A percentile compares a stretch with the other conserved stretches of the same genome.
Conservation (phyloP, 768 basidiomycete genomes). For the Lactarius akahatsu region DNA sequence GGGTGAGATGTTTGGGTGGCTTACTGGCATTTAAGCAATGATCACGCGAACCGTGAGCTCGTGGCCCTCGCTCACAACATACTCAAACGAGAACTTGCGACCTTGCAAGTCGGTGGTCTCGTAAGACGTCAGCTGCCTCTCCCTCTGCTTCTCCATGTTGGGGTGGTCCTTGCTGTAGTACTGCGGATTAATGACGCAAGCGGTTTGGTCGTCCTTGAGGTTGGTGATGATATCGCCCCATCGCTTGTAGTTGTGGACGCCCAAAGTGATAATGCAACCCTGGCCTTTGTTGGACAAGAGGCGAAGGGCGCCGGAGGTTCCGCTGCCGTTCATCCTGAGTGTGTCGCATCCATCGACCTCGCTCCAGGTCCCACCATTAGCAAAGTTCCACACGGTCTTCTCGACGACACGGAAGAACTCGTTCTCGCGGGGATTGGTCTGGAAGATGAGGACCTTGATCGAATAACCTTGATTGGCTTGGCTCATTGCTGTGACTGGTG, state of each 20-base stretch:
- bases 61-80: not conserved
- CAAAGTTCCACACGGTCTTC: constrained; percentile 38
- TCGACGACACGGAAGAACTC: constrained; percentile 38
- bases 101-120: not conserved
- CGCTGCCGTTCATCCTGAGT: constrained; percentile 41
- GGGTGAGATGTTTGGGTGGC: not conserved
- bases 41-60: not conserved
- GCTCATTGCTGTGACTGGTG: not conserved
- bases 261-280: constrained; percentile 37
- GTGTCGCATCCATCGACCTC: constrained; percentile 28
- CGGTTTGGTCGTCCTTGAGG: constrained; percentile 25
- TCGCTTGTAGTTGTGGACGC: constrained; percentile 41
- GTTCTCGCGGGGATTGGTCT: constrained; percentile 20
- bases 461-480: constrained; percentile 20
- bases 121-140: constrained; percentile 68
- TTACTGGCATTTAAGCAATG: not conserved
- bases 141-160: constrained; percentile 44
- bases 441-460: constrained; percentile 29
- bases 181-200: constrained; percentile 11
- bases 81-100: not conserved
- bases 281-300: constrained; percentile 36
- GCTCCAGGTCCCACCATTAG: constrained; percentile 39
- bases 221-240: constrained; percentile 43
- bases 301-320: constrained; percentile 41
- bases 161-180: constrained; percentile 4